Conservation (phyloP, 1,284 basidiomycete genomes). For the Somion occarium region DNA sequence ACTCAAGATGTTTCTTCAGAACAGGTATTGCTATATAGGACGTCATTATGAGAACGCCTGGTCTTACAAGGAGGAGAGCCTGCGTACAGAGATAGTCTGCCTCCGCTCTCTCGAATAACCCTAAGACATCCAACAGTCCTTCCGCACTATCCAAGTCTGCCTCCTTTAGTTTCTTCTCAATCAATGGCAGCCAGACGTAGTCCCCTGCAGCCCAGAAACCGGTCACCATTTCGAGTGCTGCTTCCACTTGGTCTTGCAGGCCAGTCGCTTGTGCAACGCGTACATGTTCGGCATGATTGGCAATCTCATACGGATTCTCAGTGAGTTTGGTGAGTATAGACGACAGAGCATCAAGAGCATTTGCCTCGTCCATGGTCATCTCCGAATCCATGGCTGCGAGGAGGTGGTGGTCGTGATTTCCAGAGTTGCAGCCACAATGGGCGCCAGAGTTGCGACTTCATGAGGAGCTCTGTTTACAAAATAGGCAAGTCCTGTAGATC, state of each 20-base stretch:
- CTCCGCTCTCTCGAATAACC: conserved; percentile 68
- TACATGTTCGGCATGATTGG: conserved; percentile 62
- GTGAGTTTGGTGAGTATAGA: conserved; percentile 52
- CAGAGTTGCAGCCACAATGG: too few species aligned
- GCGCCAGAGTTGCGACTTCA: too few species aligned
- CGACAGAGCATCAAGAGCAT: conserved; percentile 54
- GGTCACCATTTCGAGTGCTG: conserved; percentile 65
- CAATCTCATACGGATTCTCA: conserved; percentile 54
- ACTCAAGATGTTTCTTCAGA: conserved; percentile 64
- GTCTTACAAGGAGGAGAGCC: too few species aligned
- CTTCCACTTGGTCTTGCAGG: conserved; percentile 50
- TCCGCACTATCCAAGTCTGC: conserved; percentile 45
- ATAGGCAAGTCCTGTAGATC: too few species aligned
- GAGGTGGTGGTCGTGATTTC: too few species aligned
- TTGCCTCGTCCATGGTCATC: conserved; percentile 25
- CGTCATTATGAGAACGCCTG: too few species aligned
- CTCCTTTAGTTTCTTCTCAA: conserved; percentile 47
- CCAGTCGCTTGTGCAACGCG: conserved; percentile 49
- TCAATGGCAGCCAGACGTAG: conserved; percentile 60
- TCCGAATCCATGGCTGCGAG: background rate
- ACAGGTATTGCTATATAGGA: conserved; percentile 65
- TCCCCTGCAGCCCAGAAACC: conserved; percentile 61
- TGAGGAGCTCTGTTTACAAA: too few species aligned
- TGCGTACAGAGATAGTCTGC: conserved; percentile 77
- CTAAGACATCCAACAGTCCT: conserved; percentile 52